These are phyloP conservation scores for Penicillium psychrofluorescens DNA, from an alignment of 495 filamentous ascomycete genomes.

Conservation along the genomic window DNA sequence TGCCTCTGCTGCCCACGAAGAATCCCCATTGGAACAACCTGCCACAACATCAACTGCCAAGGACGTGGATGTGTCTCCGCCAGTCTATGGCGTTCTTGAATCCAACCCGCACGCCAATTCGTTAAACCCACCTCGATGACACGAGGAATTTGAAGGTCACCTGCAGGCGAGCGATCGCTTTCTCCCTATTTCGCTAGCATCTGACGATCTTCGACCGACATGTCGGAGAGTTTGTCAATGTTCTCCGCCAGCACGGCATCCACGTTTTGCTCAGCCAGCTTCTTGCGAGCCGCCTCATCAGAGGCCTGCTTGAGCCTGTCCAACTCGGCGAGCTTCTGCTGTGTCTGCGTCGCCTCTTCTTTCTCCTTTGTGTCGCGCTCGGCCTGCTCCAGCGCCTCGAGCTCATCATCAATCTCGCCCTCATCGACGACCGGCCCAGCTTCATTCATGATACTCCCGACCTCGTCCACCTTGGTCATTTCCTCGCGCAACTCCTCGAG, in stretches of 20 bases:
- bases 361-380: conserved; percentile 52
- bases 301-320: conserved; percentile 32
- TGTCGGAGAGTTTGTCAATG: conserved; percentile 32
- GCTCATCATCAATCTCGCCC: conserved; percentile 79
- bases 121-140: background rate
- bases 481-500: conserved; percentile 69
- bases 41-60: background rate
- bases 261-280: conserved; percentile 14
- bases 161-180: background rate
- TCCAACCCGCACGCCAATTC: background rate
- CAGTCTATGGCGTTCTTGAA: background rate
- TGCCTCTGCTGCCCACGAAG: conserved; percentile 1
- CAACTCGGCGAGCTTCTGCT: conserved; percentile 37
- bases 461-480: conserved; percentile 76
- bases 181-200: conserved; percentile 14
- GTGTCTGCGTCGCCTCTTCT: conserved; percentile 36
- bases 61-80: background rate
- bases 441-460: conserved; percentile 68
- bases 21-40: background rate
- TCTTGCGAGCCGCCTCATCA: conserved; percentile 22
- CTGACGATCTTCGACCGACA: conserved; percentile 36
- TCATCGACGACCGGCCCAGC: conserved; percentile 61
- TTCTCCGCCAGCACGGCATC: conserved; percentile 31
- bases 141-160: background rate
- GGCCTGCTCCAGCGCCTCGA: conserved; percentile 65